These are phyloP conservation scores for Argentina anserina DNA, from an alignment of 306 rosid species.

Conservation along the genomic window DNA sequence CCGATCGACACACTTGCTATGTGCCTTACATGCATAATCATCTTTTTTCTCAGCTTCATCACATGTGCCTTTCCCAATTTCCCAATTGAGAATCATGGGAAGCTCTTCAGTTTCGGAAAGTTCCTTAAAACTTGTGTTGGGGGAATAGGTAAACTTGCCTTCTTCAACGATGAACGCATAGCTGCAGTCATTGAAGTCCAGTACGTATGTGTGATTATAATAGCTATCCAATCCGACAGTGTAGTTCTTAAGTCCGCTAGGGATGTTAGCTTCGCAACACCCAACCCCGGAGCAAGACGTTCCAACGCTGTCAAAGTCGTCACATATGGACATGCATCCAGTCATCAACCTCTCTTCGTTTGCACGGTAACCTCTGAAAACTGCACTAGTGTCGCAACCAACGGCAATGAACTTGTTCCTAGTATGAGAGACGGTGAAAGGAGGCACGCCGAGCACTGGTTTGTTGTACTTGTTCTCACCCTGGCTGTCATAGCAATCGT, in stretches of 20 bases:
- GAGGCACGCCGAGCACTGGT: too few relatives aligned
- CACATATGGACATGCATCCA: background rate
- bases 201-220: background rate
- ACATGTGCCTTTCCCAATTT: background rate
- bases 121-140: background rate
- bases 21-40: background rate
- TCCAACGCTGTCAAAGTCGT: too few relatives aligned
- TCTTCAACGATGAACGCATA: background rate
- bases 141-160: background rate
- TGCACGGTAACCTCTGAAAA: background rate
- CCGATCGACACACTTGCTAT: background rate
- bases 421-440: background rate
- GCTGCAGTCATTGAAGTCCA: background rate
- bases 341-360: background rate
- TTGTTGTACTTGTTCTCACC: too few relatives aligned
- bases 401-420: conserved; percentile 7
- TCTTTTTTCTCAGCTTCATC: background rate
- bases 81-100: background rate
- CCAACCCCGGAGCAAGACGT: too few relatives aligned
- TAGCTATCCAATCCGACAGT: background rate
- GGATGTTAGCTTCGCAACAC: too few relatives aligned
- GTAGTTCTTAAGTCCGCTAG: too few relatives aligned
- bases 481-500: too few relatives aligned
- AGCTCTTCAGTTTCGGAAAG: background rate
- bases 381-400: conserved; percentile 14